Percentiles rank a stretch among this genome's conserved stretches.
Conservation (phyloP, 2,329 filamentous ascomycete genomes). For the Domatiomyces catenatus region DNA sequence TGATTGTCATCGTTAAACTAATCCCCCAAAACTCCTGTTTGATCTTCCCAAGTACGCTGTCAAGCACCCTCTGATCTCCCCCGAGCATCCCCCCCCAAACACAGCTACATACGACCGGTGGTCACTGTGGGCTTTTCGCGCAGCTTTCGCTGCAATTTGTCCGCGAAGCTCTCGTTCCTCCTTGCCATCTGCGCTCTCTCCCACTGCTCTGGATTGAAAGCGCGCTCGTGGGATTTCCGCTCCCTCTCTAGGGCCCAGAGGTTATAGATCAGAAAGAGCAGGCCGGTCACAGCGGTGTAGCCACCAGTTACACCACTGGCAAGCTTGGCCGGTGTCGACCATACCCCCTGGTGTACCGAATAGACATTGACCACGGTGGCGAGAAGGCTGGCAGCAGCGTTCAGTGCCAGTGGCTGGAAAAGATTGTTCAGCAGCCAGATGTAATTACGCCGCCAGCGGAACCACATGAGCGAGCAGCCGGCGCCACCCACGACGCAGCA, state of each 20-base stretch:
- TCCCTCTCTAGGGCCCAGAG: conserved; percentile 22
- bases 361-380: conserved; percentile 37
- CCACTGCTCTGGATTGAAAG: conserved; percentile 15
- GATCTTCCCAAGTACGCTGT: no score
- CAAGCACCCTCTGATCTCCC: no score
- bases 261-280: conserved; percentile 25
- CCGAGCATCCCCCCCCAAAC: neutral
- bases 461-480: conserved; percentile 32
- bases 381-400: conserved; percentile 36
- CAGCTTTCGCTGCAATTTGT: conserved; percentile 12
- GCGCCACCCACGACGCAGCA: conserved; percentile 28
- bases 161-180: conserved; percentile 10
- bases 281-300: conserved; percentile 11
- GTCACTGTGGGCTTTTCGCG: conserved; percentile 8
- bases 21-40: no score
- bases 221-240: conserved; percentile 20
- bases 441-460: conserved; percentile 34
- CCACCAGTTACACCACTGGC: conserved; percentile 17
- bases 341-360: conserved; percentile 17
- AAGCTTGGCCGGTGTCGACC: conserved; percentile 20
- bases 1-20: no score
- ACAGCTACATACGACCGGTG: conserved; percentile 7
- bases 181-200: neutral
- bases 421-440: conserved; percentile 40
- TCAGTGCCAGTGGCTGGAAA: conserved; percentile 31